Evolutionary conservation across 495 filamentous ascomycete species (phyloP), one percentile per base, ranked within the genome.

Genomic region (Penicillium samsonianum): DNA sequence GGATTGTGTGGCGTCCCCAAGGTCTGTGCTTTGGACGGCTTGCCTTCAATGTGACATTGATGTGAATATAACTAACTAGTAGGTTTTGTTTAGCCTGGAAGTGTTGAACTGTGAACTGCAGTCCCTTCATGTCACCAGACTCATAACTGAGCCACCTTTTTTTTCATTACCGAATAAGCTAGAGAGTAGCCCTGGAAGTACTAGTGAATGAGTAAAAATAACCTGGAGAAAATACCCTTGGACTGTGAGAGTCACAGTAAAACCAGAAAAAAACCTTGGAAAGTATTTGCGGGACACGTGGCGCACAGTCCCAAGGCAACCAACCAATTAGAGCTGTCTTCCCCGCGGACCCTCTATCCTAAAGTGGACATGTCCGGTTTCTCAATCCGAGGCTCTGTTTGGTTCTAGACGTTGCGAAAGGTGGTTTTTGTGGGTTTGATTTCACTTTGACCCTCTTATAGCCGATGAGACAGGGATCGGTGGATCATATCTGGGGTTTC

Each of bases 321-420:
- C 28, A 25, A 30, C 58, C 55, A 53, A 54, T 55, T 30, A 42
- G 7, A 4, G 20, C 0, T 2, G 5, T 1, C 4, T n/a, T 19
- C 19, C 17, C 23, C 52, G 50, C 52, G 53, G 53, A 25, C 28
- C 19, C 20, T 17, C 5, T 17, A 19, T 19, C 64, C 57, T 30
- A 41, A 61, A 52, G 45, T 7, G 22, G 58, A 37, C 41, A 42
- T 50, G 50, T 54, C 63, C 57, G 64, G 53, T 48, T 38, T 26
- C 22, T 44, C 42, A 30, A 50, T 60, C 57, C 64, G 61, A 61
- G 57, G 28, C 45, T 55, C 57, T 66, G 57, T 55, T 55, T 63
- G 63, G 63, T 43, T 50, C 3, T 47, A 5, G 41, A 23, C 35
- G 37, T 43, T 43, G n/a, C 5, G 8, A 8, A 0, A 37, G 17